These are phyloP conservation scores for Knufia fluminis DNA, from an alignment of 2,329 filamentous ascomycete genomes.

Conservation along the genomic window DNA sequence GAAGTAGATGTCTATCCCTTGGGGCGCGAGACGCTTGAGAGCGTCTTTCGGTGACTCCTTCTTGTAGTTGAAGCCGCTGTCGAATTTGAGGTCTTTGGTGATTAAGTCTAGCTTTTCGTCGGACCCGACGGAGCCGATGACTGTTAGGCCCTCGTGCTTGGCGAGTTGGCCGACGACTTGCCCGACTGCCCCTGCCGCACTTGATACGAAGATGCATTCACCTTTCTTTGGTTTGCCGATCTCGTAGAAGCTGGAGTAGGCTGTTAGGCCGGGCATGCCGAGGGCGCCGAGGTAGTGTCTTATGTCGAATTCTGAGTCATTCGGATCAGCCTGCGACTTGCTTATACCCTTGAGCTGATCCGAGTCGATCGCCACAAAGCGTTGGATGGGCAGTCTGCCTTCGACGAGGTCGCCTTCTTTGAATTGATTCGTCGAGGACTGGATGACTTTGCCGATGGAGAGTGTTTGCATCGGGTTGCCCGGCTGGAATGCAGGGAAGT, in stretches of 20 bases:
- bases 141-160: conserved; percentile 67
- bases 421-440: conserved; percentile 56
- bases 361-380: conserved; percentile 55
- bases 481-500: conserved; percentile 55
- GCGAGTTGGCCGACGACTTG: conserved; percentile 76
- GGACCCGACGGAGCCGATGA: conserved; percentile 71
- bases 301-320: conserved; percentile 37
- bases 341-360: conserved; percentile 36
- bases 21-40: conserved; percentile 59
- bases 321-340: conserved; percentile 34
- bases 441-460: conserved; percentile 59
- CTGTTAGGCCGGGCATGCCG: conserved; percentile 69
- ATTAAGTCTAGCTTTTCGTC: conserved; percentile 74
- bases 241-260: conserved; percentile 64
- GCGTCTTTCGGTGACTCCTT: conserved; percentile 63
- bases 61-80: conserved; percentile 80
- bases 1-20: conserved; percentile 76
- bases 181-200: conserved; percentile 72
- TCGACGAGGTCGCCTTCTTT: conserved; percentile 58
- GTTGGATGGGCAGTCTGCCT: conserved; percentile 50
- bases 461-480: conserved; percentile 55
- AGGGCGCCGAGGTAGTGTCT: conserved; percentile 63
- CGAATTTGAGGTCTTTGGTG: conserved; percentile 58
- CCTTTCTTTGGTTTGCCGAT: conserved; percentile 67
- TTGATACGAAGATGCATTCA: conserved; percentile 73